Evolutionary conservation across 169 alveolate genomes (phyloP).

Genomic region (Eimeria maxima): DNA sequence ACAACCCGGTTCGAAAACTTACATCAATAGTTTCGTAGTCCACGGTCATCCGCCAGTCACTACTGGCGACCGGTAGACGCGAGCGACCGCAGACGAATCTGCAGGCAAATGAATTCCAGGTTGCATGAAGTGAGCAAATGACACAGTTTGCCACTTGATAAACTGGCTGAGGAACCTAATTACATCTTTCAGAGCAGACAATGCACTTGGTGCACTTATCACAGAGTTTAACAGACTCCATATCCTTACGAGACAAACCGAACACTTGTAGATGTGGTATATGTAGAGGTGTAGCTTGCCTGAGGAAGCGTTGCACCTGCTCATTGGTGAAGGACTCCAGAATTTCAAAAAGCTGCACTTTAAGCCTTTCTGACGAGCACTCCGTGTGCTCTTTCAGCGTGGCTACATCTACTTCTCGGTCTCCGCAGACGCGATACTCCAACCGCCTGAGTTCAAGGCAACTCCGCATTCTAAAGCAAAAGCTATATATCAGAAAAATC

Average conservation of each 20-base stretch:
- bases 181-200: neutral
- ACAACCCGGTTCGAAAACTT: neutral
- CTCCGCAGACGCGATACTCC: conserved; percentile 95
- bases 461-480: neutral
- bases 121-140: neutral
- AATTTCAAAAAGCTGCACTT: conserved; percentile 92
- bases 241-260: too few relatives aligned
- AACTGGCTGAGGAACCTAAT: neutral
- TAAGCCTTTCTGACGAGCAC: conserved; percentile 90
- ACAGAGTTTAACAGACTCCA: too few relatives aligned
- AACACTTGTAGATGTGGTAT: too few relatives aligned
- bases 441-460: conserved; percentile 83
- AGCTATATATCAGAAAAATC: neutral
- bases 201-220: too few relatives aligned
- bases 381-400: conserved; percentile 92
- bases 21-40: conserved; percentile 89
- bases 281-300: conserved; percentile 70
- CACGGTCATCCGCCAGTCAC: conserved; percentile 93
- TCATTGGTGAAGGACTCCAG: conserved; percentile 92
- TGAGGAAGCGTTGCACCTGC: conserved; percentile 92
- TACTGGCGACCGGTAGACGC: conserved; percentile 92
- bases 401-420: conserved; percentile 92
- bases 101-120: neutral
- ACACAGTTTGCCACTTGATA: neutral
- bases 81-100: conserved; percentile 95